These are phyloP conservation scores for Amphibolis antarctica DNA, from an alignment of 106 monocot species.

Conservation along the genomic window DNA sequence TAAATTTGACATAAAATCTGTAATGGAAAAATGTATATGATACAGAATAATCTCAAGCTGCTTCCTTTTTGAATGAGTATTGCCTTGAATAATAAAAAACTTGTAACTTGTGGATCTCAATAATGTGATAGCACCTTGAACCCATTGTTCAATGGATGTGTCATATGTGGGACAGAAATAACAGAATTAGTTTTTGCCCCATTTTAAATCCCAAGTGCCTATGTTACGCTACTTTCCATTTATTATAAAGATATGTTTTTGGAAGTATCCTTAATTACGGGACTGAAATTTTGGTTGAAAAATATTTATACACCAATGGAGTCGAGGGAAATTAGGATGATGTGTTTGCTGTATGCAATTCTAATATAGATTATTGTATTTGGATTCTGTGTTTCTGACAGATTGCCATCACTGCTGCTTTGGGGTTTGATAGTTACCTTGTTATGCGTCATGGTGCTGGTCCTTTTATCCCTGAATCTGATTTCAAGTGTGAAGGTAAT, in stretches of 20 bases:
- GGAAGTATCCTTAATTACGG: not conserved
- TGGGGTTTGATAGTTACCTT: conserved; percentile 96
- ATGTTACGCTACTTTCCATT: too few species aligned
- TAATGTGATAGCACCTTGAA: too few species aligned
- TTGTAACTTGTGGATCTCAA: too few species aligned
- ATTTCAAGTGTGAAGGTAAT: not conserved
- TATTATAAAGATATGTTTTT: not conserved
- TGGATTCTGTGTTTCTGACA: conserved; percentile 17
- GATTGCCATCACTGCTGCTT: conserved; percentile 91
- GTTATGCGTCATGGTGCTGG: conserved; percentile 98
- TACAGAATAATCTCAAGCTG: not conserved
- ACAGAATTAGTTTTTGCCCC: too few species aligned
- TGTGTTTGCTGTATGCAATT: too few species aligned
- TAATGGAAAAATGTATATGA: too few species aligned
- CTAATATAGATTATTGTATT: not conserved
- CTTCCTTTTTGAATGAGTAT: not conserved
- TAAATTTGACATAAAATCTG: too few species aligned
- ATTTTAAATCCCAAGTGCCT: too few species aligned
- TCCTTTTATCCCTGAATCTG: conserved; percentile 16
- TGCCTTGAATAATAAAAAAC: not conserved
- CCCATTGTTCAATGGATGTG: too few species aligned
- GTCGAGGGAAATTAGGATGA: too few species aligned
- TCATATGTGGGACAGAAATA: too few species aligned
- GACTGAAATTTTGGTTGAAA: not conserved
- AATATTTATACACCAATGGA: not conserved